Base-by-base conservation (phyloP, 2,329 filamentous ascomycete genomes). In the Coniochaeta sp. region DNA sequence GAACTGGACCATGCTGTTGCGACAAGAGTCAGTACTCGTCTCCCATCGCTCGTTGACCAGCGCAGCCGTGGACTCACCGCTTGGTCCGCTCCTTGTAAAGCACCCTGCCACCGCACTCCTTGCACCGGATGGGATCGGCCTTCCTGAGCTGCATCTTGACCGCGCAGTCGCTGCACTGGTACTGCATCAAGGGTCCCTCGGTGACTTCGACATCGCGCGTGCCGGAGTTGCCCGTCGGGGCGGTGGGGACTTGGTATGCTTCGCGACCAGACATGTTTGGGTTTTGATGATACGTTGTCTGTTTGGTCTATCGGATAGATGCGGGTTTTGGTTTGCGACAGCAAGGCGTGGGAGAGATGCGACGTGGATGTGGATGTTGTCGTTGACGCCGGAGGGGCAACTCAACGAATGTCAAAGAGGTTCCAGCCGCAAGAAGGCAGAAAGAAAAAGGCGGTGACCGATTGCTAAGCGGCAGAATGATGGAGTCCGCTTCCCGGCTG, bases 21-120 rank as follows among this genome's bases (percentile, higher is more conserved):
- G 48, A 38, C 13, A 16, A 51, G 20, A 20, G 52, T 67, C 51
- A 65, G 60, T 54, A 53, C 51, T 52, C 28, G 48, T 38, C 14
- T 28, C 30, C 13, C 4, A 8, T 48, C 49, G 10, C 2, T 4
- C 3, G 50, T 4, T 31, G 9, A 24, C 18, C 7, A 14, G n/a
- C 32, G 16, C 48, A 24, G 6, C 40, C 22, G 14, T 49, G n/a
- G 54, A 73, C 86, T 71, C 68, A 96, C 94, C 94, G 83, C 79
- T 95, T 96, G 42, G 94, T 99, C 66, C 94, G 76, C 81, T 96
- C 89, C 82, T 99, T 99, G 74, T 97, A 97, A 60, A 99, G 73
- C 55, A 99, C 91, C 58, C 94, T 85, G 64, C 96, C 94, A 7
- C 94, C 94, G 69, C 94, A 99, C 72, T 91, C 88, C 69, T 89